phyloP scores from a whole-genome alignment of 371 early-diverging fungal genomes.

The Haplosporangium sp. region DNA sequence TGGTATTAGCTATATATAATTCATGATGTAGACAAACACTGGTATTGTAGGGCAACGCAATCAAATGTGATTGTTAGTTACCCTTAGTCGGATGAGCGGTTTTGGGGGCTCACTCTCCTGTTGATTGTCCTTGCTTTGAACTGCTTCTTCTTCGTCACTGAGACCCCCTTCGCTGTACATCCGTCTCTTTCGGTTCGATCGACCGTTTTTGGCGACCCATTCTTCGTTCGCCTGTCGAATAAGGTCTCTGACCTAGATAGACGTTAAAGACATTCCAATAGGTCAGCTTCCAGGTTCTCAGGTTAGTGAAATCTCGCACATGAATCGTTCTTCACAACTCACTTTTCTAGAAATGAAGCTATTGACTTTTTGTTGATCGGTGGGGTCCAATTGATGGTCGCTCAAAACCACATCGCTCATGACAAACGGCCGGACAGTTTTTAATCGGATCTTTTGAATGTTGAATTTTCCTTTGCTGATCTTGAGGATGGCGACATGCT shows the following conservation, averaged over 20 bases:
- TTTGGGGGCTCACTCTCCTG: slow-evolving; percentile 61
- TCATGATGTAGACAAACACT: neutral
- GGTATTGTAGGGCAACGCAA: neutral
- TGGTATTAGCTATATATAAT: neutral
- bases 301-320: no score
- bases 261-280: neutral
- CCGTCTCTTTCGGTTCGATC: slow-evolving; percentile 32
- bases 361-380: slow-evolving; percentile 33
- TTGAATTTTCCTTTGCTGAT: slow-evolving; percentile 73
- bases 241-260: slow-evolving; percentile 68
- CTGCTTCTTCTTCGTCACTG: slow-evolving; percentile 31
- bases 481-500: slow-evolving; percentile 85
- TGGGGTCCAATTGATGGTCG: slow-evolving; percentile 56
- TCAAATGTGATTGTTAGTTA: slow-evolving; percentile 10
- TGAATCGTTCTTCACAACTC: neutral
- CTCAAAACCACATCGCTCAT: slow-evolving; percentile 79
- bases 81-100: slow-evolving; percentile 85
- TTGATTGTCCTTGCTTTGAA: slow-evolving; percentile 12
- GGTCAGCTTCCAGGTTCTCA: no score
- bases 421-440: slow-evolving; percentile 90
- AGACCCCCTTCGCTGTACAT: slow-evolving; percentile 21
- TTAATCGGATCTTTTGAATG: slow-evolving; percentile 79
- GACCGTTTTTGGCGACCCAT: slow-evolving; percentile 60
- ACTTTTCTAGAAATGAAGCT: slow-evolving; percentile 44
- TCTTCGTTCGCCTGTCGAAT: slow-evolving; percentile 72